These are phyloP conservation scores for Pezicula carpinea DNA, from an alignment of 2,329 filamentous ascomycete species.

Conservation along the genomic window DNA sequence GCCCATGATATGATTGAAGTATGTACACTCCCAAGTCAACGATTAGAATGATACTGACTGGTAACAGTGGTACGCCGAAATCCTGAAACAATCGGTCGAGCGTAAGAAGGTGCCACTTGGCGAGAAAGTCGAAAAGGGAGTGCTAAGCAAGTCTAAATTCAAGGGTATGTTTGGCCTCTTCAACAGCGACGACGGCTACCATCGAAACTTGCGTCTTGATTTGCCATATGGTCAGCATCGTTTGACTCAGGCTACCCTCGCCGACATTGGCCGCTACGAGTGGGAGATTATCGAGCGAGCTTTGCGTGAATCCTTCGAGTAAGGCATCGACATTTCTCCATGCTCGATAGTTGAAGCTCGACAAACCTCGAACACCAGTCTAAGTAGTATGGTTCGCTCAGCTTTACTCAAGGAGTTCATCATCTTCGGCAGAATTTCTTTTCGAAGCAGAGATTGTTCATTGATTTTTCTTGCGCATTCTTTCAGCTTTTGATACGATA, in stretches of 20 bases:
- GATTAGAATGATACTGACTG: slow-evolving; percentile 3
- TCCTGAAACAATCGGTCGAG: slow-evolving; percentile 18
- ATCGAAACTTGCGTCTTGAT: slow-evolving; percentile 37
- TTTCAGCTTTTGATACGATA: no score
- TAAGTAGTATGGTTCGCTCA: no score
- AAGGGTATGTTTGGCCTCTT: no score
- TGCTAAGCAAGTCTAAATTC: background rate
- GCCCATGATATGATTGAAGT: slow-evolving; percentile 53
- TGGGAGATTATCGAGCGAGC: slow-evolving; percentile 45
- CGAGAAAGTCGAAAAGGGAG: background rate
- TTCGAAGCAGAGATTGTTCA: background rate
- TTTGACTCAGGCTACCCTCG: slow-evolving; percentile 32
- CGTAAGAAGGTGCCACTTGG: background rate
- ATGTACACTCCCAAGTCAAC: slow-evolving; percentile 20
- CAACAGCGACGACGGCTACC: no score
- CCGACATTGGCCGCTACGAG: slow-evolving; percentile 41
- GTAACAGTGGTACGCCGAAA: slow-evolving; percentile 49
- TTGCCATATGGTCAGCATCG: slow-evolving; percentile 19
- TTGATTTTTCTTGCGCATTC: no score
- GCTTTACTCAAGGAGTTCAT: no score
- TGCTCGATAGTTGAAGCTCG: no score
- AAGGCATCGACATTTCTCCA: no score
- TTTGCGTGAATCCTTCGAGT: slow-evolving; percentile 29
- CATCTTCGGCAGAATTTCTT: no score
- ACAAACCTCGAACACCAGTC: no score